phyloP scores from a whole-genome alignment of 805 yeast species.

The Metschnikowia lunata region DNA sequence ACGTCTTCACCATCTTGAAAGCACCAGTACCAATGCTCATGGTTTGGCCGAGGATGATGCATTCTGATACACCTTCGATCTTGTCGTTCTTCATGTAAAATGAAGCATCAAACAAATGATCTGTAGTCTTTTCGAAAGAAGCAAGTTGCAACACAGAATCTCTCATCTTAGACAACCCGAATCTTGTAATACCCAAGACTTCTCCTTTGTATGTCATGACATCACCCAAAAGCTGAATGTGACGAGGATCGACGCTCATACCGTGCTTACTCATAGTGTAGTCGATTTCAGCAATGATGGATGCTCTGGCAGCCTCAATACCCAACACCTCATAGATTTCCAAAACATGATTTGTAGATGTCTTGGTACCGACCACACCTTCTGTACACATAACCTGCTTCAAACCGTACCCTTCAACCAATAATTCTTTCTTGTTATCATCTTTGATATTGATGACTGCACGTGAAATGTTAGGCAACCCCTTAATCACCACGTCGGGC shows the following conservation, averaged over 20 bases:
- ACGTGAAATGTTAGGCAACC: slow-evolving; percentile 84
- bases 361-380: slow-evolving; percentile 86
- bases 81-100: slow-evolving; percentile 95
- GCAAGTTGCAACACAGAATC: slow-evolving; percentile 96
- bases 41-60: slow-evolving; percentile 95
- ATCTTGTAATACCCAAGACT: slow-evolving; percentile 95
- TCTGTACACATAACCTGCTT: slow-evolving; percentile 96
- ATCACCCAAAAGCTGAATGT: slow-evolving; percentile 93
- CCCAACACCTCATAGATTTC: slow-evolving; percentile 90
- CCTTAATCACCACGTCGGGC: slow-evolving; percentile 88
- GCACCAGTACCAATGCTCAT: slow-evolving; percentile 98
- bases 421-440: slow-evolving; percentile 79
- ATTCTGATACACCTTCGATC: slow-evolving; percentile 96
- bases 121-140: slow-evolving; percentile 96
- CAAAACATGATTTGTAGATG: slow-evolving; percentile 86
- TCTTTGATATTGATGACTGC: slow-evolving; percentile 94
- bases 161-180: slow-evolving; percentile 97
- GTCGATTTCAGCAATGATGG: slow-evolving; percentile 91
- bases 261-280: slow-evolving; percentile 99
- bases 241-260: slow-evolving; percentile 99
- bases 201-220: slow-evolving; percentile 99
- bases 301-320: slow-evolving; percentile 94
- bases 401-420: slow-evolving; percentile 97
- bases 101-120: slow-evolving; percentile 96
- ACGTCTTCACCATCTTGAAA: slow-evolving; percentile 71